Conservation (phyloP, 192 early-diverging fungal species). For the Geosiphon pyriformis region DNA sequence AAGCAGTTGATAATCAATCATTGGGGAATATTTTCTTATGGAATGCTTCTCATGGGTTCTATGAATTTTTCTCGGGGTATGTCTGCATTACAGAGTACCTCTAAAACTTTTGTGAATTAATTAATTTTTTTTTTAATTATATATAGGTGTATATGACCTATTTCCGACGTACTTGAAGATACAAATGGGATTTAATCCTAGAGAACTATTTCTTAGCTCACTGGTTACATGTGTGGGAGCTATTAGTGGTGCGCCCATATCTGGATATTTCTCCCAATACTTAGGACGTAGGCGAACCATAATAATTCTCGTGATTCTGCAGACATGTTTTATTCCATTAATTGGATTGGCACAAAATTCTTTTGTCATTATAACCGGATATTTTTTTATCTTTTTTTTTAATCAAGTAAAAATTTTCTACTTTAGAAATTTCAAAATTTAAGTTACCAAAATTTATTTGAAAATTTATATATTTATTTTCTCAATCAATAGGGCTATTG, state of each 20-base stretch:
- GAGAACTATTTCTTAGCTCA: conserved; percentile 51
- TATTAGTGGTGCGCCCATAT: conserved; percentile 60
- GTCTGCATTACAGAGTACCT: background rate
- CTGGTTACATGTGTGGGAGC: conserved; percentile 62
- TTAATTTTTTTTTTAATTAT: background rate
- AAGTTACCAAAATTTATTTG: background rate
- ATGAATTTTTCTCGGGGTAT: conserved; percentile 70
- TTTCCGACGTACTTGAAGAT: conserved; percentile 63
- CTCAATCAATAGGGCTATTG: conserved; percentile 6
- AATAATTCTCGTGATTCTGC: conserved; percentile 42
- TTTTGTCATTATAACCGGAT: conserved; percentile 30
- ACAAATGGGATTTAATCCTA: conserved; percentile 49
- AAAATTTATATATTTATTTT: background rate
- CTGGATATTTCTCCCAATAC: conserved; percentile 66
- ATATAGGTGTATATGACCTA: conserved; percentile 55
- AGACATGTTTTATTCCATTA: conserved; percentile 62
- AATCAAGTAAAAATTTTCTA: conserved; percentile 38
- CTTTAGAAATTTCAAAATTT: background rate
- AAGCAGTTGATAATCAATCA: conserved; percentile 34
- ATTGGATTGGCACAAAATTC: conserved; percentile 49
- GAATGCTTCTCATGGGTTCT: conserved; percentile 54
- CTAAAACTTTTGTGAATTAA: background rate
- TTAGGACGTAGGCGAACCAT: conserved; percentile 59
- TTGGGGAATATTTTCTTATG: conserved; percentile 51
- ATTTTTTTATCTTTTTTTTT: conserved; percentile 52